Base-by-base conservation (phyloP, 129 eudicot species). In the Smallanthus sonchifolius region DNA sequence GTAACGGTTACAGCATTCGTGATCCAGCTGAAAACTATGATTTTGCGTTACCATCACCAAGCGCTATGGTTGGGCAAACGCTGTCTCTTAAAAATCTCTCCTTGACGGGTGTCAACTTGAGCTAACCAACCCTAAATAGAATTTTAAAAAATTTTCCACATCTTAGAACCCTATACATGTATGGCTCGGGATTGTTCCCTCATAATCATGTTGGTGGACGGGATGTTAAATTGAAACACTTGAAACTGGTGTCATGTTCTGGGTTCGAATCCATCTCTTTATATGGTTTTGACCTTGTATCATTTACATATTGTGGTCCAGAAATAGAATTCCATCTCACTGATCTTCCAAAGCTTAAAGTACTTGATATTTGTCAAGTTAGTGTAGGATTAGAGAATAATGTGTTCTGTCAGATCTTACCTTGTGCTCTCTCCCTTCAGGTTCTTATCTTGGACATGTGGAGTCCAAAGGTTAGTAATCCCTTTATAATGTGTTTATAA, bases 341-440 rank as follows among this genome's bases (percentile, higher is more conserved):
- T 37, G 73, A 80, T 64, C 81, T 86, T 35, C 91, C 86, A 8
- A 49, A 44, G 83, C 88, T 86, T 34, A 65, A 49, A 35, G 80
- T 75, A 45, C 35, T 79, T 32, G 75, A 67, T 11, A 62, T 82
- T 61, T 77, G 77, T 5, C 52, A 49, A 28, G 36, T 45, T 19
- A 19, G 19, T 57, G 67, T 77, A 2, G 83, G 83, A 4, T 63
- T 85, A 36, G 79, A 82, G 28, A 75, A 65, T 28, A 75, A 79
- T 38, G 86, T 82, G 14, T 79, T 82, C 34, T 35, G 75, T 37
- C 80, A 70, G 75, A 67, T 85, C 17, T 61, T 80, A 13, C 39
- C 77, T 20, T 79, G 82, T 55, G 67, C 79, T 52, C 56, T 62
- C 42, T 83, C 71, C 49, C 69, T 82, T 51, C 61, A 78, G 61